Base-by-base conservation (phyloP, 1,284 basidiomycete genomes). In the Puccinia brachypodii region DNA sequence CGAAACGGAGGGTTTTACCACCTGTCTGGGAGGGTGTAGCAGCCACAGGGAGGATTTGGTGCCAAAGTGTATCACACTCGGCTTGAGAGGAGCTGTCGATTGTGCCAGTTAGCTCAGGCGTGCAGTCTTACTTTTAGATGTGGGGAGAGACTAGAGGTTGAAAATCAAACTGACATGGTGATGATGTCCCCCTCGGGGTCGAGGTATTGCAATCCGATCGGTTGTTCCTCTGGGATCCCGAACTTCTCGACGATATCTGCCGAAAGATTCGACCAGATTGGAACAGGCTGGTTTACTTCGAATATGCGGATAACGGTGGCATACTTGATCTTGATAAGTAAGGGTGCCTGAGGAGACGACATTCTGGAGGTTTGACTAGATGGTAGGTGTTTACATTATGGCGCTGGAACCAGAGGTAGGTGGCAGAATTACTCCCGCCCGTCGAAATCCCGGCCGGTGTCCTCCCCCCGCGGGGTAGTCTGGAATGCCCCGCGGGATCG, bases 311-410 rank as follows among this genome's bases (percentile, higher is more conserved):
- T 71, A 3, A 38, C n/a, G 40, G 44, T 19, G 47, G 22, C n/a
- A 38, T 71, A n/a, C 42, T 71, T 71, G 68, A 71, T 71, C 42
- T 71, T 71, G 68, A 71, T 71, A n/a, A 53, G 47, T 4, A 71
- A 7, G 62, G 62, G 62, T 40, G 36, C 62, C 50, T 36, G 69
- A 36, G 13, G 36, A 50, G 76, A 76, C 1, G 76, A 22, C 53
- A 50, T 64, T 9, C 2, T 53, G 28, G 3, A 22, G 25, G 3
- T n/a, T 47, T n/a, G n/a, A n/a, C n/a, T n/a, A n/a, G n/a, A n/a
- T n/a, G n/a, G n/a, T n/a, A n/a, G n/a, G n/a, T n/a, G n/a, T n/a
- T n/a, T n/a, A n/a, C n/a, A n/a, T n/a, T n/a, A n/a, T n/a, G n/a
- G n/a, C n/a, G n/a, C n/a, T n/a, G n/a, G n/a, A n/a, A n/a, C n/a